These are phyloP conservation scores for Umbelopsis ramanniana DNA, from an alignment of 192 early-diverging fungal genomes.

Conservation along the genomic window DNA sequence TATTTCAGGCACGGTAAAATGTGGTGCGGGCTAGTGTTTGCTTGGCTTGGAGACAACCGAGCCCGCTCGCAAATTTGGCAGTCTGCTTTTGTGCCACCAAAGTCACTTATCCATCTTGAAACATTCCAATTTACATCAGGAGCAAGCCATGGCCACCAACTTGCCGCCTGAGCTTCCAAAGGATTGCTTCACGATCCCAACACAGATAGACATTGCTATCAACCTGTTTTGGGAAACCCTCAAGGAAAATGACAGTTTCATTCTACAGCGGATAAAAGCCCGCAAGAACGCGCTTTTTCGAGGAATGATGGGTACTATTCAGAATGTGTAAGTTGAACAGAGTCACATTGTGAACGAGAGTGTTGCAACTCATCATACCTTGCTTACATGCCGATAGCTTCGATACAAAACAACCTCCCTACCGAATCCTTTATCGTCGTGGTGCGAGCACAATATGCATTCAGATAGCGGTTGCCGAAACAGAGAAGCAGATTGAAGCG, in stretches of 20 bases:
- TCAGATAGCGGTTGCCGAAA: constrained; percentile 85
- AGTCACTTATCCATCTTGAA: not conserved
- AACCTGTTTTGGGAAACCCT: constrained; percentile 74
- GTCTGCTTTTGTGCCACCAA: constrained; percentile 14
- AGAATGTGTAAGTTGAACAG: constrained; percentile 79
- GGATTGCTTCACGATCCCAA: constrained; percentile 54
- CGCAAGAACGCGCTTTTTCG: constrained; percentile 64
- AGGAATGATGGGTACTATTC: constrained; percentile 85
- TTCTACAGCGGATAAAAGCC: constrained; percentile 69
- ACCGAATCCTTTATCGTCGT: constrained; percentile 81
- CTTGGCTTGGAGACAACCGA: not conserved
- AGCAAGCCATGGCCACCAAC: constrained; percentile 22
- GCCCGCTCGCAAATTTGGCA: not conserved
- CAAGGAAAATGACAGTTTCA: constrained; percentile 63
- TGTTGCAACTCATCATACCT: too few species aligned
- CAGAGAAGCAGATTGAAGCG: constrained; percentile 77
- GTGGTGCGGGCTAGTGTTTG: not conserved
- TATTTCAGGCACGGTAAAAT: not conserved
- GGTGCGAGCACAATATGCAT: constrained; percentile 61
- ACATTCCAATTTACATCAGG: not conserved
- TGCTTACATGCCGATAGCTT: constrained; percentile 52
- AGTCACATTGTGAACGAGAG: too few species aligned
- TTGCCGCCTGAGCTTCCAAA: constrained; percentile 17
- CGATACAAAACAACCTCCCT: constrained; percentile 92
- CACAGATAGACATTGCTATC: constrained; percentile 51